A percentile compares a stretch with the other conserved stretches of the same genome.
These are phyloP conservation scores for Neurospora pannonica DNA, from an alignment of 495 filamentous ascomycete genomes.

Conservation along the genomic window DNA sequence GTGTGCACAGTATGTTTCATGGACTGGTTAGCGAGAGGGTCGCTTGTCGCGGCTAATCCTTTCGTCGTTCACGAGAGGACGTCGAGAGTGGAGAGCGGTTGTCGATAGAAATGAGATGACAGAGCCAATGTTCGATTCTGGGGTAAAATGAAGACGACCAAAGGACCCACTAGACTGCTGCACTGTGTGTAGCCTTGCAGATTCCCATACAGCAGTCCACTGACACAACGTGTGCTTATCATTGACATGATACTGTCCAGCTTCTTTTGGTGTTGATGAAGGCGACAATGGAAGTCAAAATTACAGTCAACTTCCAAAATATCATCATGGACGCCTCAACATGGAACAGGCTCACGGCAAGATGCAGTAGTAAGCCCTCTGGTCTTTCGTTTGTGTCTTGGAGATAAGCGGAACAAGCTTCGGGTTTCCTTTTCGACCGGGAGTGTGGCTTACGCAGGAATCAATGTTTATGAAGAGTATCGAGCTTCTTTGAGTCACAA, in stretches of 20 bases:
- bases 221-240: neutral
- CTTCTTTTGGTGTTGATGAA: neutral
- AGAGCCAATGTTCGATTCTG: conserved; percentile 11
- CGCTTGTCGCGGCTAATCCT: conserved; percentile 8
- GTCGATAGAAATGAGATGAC: conserved; percentile 3
- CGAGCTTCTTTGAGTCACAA: neutral
- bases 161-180: neutral
- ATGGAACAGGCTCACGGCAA: neutral
- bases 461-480: neutral
- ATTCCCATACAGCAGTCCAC: neutral
- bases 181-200: conserved; percentile 3
- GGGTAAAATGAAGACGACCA: conserved; percentile 5
- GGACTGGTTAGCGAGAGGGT: neutral
- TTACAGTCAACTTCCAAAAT: neutral
- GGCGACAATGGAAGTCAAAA: neutral
- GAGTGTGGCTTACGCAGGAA: neutral
- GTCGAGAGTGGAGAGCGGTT: neutral
- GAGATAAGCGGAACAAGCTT: neutral
- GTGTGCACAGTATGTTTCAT: neutral
- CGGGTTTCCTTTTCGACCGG: neutral
- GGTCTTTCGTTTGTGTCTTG: neutral
- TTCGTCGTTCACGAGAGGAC: neutral
- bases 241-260: neutral
- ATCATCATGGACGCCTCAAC: neutral
- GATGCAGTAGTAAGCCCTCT: neutral